Evolutionary conservation across 108 stramenopile genomes (phyloP), one percentile per base, ranked within the genome.

Genomic region (Cyclostephanos tholiformis): DNA sequence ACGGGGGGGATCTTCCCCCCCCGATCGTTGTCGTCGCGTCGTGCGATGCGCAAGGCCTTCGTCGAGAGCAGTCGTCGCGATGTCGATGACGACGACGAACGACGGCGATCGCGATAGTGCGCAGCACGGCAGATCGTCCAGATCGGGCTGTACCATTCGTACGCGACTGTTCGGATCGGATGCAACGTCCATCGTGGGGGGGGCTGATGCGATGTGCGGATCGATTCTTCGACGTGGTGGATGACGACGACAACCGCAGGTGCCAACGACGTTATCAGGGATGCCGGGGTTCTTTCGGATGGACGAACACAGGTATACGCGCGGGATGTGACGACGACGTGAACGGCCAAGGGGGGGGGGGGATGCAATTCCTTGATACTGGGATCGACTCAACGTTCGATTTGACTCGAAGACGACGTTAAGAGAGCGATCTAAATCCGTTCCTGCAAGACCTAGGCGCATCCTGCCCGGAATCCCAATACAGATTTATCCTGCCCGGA

Each of bases 351-450:
- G n/a, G n/a, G n/a, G 74, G 76, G 41, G 13, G 73, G 55, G 46
- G 86, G 89, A 43, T 80, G 53, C 19, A 85, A 61, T 68, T 72
- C 86, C 50, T 88, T 75, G 36, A 84, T 68, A 22, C 35, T n/a
- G 20, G 52, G 39, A 2, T 64, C 41, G n/a, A n/a, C n/a, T n/a
- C n/a, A n/a, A n/a, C n/a, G n/a, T n/a, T n/a, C n/a, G n/a, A n/a
- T n/a, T n/a, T n/a, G n/a, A n/a, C n/a, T n/a, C n/a, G n/a, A n/a
- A n/a, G n/a, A n/a, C n/a, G n/a, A n/a, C n/a, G n/a, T n/a, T n/a
- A n/a, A n/a, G n/a, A n/a, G n/a, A n/a, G n/a, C n/a, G n/a, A n/a
- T n/a, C n/a, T n/a, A n/a, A n/a, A n/a, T n/a, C n/a, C n/a, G n/a
- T n/a, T n/a, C n/a, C n/a, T n/a, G n/a, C n/a, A n/a, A n/a, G n/a